Base-by-base conservation (phyloP, 1,139 yeast genomes). In the Pichia terricola region DNA sequence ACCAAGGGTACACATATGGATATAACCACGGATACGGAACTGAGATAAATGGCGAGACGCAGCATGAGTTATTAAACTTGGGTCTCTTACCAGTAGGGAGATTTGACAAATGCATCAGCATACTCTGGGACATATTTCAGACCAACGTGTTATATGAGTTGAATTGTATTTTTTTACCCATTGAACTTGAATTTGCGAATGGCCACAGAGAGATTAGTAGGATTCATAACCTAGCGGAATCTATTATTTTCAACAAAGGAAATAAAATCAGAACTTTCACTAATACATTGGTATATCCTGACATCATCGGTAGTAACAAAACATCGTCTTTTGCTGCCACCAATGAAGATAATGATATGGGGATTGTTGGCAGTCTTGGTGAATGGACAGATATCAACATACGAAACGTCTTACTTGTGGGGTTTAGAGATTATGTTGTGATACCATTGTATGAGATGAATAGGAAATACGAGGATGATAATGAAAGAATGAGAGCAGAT, bases 91-190 rank as follows among this genome's bases (percentile, higher is more conserved):
- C 51, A 10, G 28, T 41, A 25, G 48, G 52, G 3, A 46, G 52
- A 25, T 59, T 62, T 43, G 62, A 58, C 28, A 50, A 50, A 40
- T 59, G 68, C 43, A 59, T 70, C 5, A 63, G 69, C 6, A 54
- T 66, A 0, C 60, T 70, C 8, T 81, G 89, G 89, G 70, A 68
- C 31, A 63, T 65, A 35, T 81, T 79, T 56, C 75, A 73, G 49
- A 63, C 68, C 10, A 68, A 72, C 37, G 69, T 77, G 1, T 65
- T 75, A 42, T 79, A 78, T 42, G 77, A 79, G 53, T 62, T 80
- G 35, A 73, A 76, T 45, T 81, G 82, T 1, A 70, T 77, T 0
- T 70, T 81, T 45, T 54, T 78, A 35, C 87, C 88, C 0, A 54
- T 81, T 27, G 83, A 79, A 43, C 54, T 67, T 22, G 80, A 75